phyloP scores from a whole-genome alignment of 495 filamentous ascomycete genomes.

The Beverwykella pulmonaria region DNA sequence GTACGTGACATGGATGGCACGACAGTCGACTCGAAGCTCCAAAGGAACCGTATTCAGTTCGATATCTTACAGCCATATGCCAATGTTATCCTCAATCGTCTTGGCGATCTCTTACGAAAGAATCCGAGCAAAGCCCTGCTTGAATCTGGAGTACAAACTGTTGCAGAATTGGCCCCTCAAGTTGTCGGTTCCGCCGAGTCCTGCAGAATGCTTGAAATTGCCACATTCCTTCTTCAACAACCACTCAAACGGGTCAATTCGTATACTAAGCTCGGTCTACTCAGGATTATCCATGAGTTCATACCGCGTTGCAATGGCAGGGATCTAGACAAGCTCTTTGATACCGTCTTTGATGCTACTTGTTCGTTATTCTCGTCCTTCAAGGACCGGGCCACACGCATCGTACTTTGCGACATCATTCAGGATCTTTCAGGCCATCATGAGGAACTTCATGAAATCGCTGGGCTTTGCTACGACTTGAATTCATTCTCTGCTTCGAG shows the following conservation, averaged over 20 bases:
- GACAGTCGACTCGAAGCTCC: slow-evolving; percentile 14
- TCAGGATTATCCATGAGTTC: slow-evolving; percentile 75
- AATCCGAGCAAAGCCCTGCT: slow-evolving; percentile 70
- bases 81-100: slow-evolving; percentile 36
- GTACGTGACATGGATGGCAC: slow-evolving; percentile 56
- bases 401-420: slow-evolving; percentile 71
- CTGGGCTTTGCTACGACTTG: slow-evolving; percentile 72
- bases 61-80: slow-evolving; percentile 34
- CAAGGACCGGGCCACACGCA: slow-evolving; percentile 72
- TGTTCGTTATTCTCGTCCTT: slow-evolving; percentile 84
- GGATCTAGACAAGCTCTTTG: slow-evolving; percentile 59
- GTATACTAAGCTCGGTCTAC: slow-evolving; percentile 76
- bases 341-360: slow-evolving; percentile 62
- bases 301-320: slow-evolving; percentile 62
- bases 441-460: slow-evolving; percentile 61
- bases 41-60: slow-evolving; percentile 18
- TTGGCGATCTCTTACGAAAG: slow-evolving; percentile 66
- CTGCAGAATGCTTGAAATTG: slow-evolving; percentile 72
- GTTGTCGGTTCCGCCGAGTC: slow-evolving; percentile 69
- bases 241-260: slow-evolving; percentile 78
- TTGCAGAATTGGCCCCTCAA: slow-evolving; percentile 74
- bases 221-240: slow-evolving; percentile 78
- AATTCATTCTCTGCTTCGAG: slow-evolving; percentile 71
- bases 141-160: slow-evolving; percentile 72
- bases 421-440: slow-evolving; percentile 67